Evolutionary conservation across 1,139 yeast genomes (phyloP).

Genomic region (Yamadazyma epiphylla): DNA sequence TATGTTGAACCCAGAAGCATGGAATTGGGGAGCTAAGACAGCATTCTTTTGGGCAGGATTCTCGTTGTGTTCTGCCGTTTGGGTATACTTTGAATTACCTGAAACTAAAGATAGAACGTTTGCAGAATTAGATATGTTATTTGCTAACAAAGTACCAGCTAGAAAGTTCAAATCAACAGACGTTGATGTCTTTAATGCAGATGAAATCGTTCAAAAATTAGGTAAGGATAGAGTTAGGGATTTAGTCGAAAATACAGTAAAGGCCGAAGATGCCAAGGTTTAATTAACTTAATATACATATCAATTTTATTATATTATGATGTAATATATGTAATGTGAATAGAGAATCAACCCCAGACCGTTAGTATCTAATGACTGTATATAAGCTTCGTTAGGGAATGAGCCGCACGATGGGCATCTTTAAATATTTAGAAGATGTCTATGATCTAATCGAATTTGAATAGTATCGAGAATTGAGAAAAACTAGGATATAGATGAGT

Average conservation of each 20-base stretch:
- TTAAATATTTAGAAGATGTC: no score
- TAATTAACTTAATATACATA: no score
- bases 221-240: conserved; percentile 33
- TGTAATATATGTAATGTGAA: no score
- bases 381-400: no score
- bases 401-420: conserved; percentile 42
- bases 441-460: no score
- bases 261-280: no score
- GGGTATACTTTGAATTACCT: conserved; percentile 56
- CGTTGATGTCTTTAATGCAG: conserved; percentile 28
- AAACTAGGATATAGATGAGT: no score
- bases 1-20: conserved; percentile 55
- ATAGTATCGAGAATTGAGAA: no score
- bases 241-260: conserved; percentile 26
- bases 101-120: conserved; percentile 56
- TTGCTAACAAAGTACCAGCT: conserved; percentile 39
- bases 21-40: conserved; percentile 58
- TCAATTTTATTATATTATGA: no score
- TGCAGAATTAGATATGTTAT: conserved; percentile 57
- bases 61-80: conserved; percentile 30
- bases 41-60: conserved; percentile 58
- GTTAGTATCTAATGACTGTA: no score
- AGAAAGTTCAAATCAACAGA: conserved; percentile 35
- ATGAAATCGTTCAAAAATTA: conserved; percentile 30
- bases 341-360: no score